Evolutionary conservation across 805 yeast genomes (phyloP).

Genomic region (Candida sithepensis): DNA sequence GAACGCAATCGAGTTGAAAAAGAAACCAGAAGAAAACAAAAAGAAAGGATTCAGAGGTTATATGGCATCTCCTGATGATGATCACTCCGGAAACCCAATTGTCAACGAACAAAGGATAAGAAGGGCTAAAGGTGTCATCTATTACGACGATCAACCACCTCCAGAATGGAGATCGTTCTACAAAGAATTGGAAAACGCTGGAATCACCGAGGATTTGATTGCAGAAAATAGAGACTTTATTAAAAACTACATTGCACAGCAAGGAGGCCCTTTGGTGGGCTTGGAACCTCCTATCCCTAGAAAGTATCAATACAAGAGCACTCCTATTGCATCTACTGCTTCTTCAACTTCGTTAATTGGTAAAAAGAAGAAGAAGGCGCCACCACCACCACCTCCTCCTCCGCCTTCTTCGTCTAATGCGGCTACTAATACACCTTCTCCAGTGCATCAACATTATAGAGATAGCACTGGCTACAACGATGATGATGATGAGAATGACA

Average conservation of each 20-base stretch:
- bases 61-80: constrained; percentile 22
- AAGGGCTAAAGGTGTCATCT: constrained; percentile 54
- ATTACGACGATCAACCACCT: constrained; percentile 78
- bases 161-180: constrained; percentile 80
- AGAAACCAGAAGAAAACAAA: constrained; percentile 36
- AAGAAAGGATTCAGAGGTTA: constrained; percentile 69
- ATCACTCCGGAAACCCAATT: constrained; percentile 2
- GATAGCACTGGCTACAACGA: background rate
- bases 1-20: constrained; percentile 79
- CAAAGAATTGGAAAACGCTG: constrained; percentile 67
- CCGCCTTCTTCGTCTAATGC: too few relatives aligned
- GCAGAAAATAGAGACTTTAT: constrained; percentile 82
- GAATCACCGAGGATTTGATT: constrained; percentile 84
- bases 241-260: constrained; percentile 68
- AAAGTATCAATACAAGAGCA: constrained; percentile 37
- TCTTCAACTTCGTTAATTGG: constrained; percentile 12
- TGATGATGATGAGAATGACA: background rate
- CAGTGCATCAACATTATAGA: constrained; percentile 6
- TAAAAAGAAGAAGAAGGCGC: constrained; percentile 33
- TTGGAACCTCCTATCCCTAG: constrained; percentile 83
- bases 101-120: constrained; percentile 52
- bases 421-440: constrained; percentile 13
- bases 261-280: constrained; percentile 79
- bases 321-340: constrained; percentile 6
- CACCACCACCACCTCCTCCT: constrained; percentile 36